Evolutionary conservation across 371 early-diverging fungal genomes (phyloP).

Genomic region (Circinella minor): DNA sequence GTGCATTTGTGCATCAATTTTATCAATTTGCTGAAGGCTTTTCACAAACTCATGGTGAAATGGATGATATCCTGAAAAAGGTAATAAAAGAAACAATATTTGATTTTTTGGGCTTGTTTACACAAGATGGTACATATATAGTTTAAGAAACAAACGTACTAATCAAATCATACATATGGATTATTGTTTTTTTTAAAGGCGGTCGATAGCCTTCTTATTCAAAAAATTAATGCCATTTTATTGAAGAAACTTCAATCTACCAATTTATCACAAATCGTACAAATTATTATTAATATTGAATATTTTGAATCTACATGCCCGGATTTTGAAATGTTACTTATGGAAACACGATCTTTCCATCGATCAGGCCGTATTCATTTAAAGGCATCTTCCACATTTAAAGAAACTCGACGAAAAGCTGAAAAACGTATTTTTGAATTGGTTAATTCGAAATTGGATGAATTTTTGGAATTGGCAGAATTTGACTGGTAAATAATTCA

Average conservation of each 20-base stretch:
- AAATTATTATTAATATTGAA: slow-evolving; percentile 84
- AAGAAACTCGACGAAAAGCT: slow-evolving; percentile 70
- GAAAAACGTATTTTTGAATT: slow-evolving; percentile 85
- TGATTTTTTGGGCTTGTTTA: not conserved
- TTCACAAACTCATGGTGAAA: slow-evolving; percentile 81
- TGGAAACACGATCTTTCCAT: slow-evolving; percentile 68
- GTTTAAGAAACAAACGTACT: too few relatives aligned
- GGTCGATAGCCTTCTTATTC: slow-evolving; percentile 77
- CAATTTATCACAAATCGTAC: slow-evolving; percentile 78
- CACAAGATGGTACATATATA: too few relatives aligned
- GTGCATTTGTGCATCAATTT: slow-evolving; percentile 76
- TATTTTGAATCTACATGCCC: slow-evolving; percentile 77
- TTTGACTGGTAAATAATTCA: slow-evolving; percentile 74
- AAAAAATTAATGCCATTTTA: slow-evolving; percentile 75
- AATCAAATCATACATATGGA: too few relatives aligned
- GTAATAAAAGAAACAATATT: slow-evolving; percentile 26
- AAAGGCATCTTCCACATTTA: slow-evolving; percentile 74
- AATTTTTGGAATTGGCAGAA: slow-evolving; percentile 78
- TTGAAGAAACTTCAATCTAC: slow-evolving; percentile 67
- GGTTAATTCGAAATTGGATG: slow-evolving; percentile 82
- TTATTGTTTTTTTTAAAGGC: slow-evolving; percentile 42
- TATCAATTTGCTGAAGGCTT: slow-evolving; percentile 89
- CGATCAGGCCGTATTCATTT: slow-evolving; percentile 65
- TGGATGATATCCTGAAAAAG: slow-evolving; percentile 88
- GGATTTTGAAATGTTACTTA: slow-evolving; percentile 80